Base-by-base conservation (phyloP, 805 yeast genomes). In the Candida michaelii region DNA sequence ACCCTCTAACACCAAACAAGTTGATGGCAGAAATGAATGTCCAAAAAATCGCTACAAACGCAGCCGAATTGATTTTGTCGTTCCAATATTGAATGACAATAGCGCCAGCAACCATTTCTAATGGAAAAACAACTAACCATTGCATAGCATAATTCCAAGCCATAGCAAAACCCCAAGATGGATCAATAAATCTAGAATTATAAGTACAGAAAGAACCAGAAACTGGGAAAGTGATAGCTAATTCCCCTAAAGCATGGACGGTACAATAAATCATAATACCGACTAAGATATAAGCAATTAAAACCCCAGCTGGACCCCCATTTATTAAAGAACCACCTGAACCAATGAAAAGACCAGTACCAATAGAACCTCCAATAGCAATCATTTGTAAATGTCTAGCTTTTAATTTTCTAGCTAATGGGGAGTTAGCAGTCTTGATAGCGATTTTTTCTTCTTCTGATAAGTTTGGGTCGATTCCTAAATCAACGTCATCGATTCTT, bases 331-430 rank as follows among this genome's bases (percentile, higher is more conserved):
- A 77, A 18, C 74, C 63, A 49, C 88, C 87, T 2, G 89, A 77
- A 58, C 89, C 89, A 30, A 88, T 83, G 48, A 88, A 80, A 42
- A 88, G 70, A 59, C 93, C 95, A n/a, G 93, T 84, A 55, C 95
- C 96, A 53, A 87, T 85, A 46, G 85, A 77, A 39, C 91, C 90
- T 53, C 91, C 93, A 50, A 83, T 77, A 27, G 87, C 80, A 47
- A 83, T 75, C 77, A 83, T 80, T 50, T 80, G 80, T 53, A 82
- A 64, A 59, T 86, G 91, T 58, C 91, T 74, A 34, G 77, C 72
- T 52, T 78, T 80, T 40, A 83, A 69, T 10, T 73, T 59, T 49
- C 84, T 66, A 27, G 73, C 62, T 44, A 75, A 63, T 12, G 81
- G 81, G 36, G 80, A 63, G 50, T 66, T 69, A 18, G 79, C 73